Evolutionary conservation across 257 asterid species (phyloP).

Genomic region (Salvia hispanica): DNA sequence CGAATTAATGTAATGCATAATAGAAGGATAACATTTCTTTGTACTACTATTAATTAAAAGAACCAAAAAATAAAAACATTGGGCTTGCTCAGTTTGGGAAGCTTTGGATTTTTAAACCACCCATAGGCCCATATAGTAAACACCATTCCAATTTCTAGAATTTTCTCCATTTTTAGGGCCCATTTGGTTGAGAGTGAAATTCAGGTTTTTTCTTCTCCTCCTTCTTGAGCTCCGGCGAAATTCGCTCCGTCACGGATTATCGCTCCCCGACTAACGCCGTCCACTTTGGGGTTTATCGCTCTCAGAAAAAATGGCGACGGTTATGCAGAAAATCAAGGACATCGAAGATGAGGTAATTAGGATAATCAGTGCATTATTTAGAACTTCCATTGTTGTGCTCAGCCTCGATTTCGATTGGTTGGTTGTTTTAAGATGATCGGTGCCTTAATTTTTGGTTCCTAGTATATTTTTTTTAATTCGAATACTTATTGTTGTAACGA

Average conservation of each 20-base stretch:
- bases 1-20: too few relatives aligned
- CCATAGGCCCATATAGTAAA: neutral
- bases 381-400: neutral
- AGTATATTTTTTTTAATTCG: neutral
- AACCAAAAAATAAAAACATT: too few relatives aligned
- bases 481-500: conserved; percentile 1
- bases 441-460: neutral
- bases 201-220: neutral
- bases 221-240: conserved; percentile 34
- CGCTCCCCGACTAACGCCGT: conserved; percentile 30
- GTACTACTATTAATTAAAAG: too few relatives aligned
- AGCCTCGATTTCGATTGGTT: conserved; percentile 22
- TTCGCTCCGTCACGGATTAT: conserved; percentile 20
- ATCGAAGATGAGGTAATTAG: conserved; percentile 92
- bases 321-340: conserved; percentile 98
- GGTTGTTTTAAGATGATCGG: neutral
- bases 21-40: too few relatives aligned
- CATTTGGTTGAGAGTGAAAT: neutral
- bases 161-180: conserved; percentile 27
- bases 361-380: too few relatives aligned
- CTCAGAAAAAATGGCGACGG: conserved; percentile 70
- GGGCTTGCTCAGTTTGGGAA: too few relatives aligned
- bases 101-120: too few relatives aligned
- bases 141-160: conserved; percentile 24
- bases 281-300: conserved; percentile 22